Evolutionary conservation across 2,329 filamentous ascomycete species (phyloP), one percentile per base, ranked within the genome.

Genomic region (Neurospora sp.): DNA sequence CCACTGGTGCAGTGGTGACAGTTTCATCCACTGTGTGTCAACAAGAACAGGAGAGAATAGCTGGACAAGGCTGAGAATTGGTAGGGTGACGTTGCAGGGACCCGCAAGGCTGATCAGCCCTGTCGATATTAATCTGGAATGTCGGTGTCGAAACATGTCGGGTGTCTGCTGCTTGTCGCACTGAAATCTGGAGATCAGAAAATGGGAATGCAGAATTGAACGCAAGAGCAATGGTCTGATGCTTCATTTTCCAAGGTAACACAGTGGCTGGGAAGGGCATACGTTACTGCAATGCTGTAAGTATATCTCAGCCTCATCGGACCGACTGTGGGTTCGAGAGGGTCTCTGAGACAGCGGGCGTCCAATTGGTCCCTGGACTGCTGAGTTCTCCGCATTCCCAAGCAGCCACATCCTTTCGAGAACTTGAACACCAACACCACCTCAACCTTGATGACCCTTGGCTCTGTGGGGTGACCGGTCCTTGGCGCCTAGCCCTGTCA

Each of bases 231-330:
- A 36, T 36, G 52, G 52, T 36, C 52, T 62, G 52, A 33, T 62
- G 52, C 28, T 17, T 33, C 15, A 15, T 33, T 28, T 62, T 62
- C 52, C 52, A 62, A 52, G 23, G 52, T 62, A 62, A 62, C 28
- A 36, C 52, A 4, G 10, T 52, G 43, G 10, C 43, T 28, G 46
- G 41, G 12, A 52, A 23, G 6, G 15, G 39, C n/a, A 23, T 67
- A 23, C 12, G 40, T 28, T 28, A 67, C 38, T 19, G 37, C 3
- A 67, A 39, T 67, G 38, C 66, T 41, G 39, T 4, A 41, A 67
- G 66, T 33, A 37, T 69, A 40, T 43, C 15, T n/a, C 70, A 76
- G 74, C 75, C 75, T 75, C 71, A 72, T 77, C 75, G 75, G 75
- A 46, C 75, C 75, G 74, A 76, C 70, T 76, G 70, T 73, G 72